Base-by-base conservation (phyloP, 495 filamentous ascomycete genomes). In the Penicillium antarcticum region DNA sequence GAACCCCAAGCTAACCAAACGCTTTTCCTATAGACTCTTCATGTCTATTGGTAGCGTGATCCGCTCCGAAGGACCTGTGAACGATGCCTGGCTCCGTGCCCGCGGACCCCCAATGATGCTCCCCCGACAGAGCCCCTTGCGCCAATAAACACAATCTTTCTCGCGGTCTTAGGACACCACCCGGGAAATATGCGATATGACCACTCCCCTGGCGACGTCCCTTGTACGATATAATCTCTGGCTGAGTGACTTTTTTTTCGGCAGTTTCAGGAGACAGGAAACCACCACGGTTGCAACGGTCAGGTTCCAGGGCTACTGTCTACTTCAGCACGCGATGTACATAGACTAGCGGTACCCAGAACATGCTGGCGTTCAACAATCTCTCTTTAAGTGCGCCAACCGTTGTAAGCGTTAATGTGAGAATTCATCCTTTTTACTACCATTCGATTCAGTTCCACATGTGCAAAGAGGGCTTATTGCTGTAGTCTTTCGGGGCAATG, bases 1-100 rank as follows among this genome's bases (percentile, higher is more conserved):
- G 17, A 26, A 51, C 9, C 7, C 29, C 26, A 16, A 31, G 21
- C 56, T 53, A 57, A 62, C 42, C 41, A 29, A 41, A 3, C 26
- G 18, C 16, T 50, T 48, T 26, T 46, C 7, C 17, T 40, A 18
- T 40, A 98, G 94, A 17, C 96, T 97, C 71, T 98, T 98, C 80
- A 98, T 98, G 94, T 92, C 88, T 33, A 96, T 98, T 61, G 94
- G 94, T 53, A 95, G 88, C 57, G 91, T 92, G 16, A 97, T 98
- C 60, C 87, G 94, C 64, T 87, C 91, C 14, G 92, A 96, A 58
- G 81, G 81, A 47, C 72, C 72, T 39, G 60, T 68, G 55, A 73
- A 73, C 61, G 72, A 77, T 57, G 70, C 71, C 56, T 77, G 72
- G 71, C 70, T 73, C 50, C 74, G 74, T 26, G 72, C 72, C 42